Base-by-base conservation (phyloP, 2,329 filamentous ascomycete species). In the Pseudogymnoascus sp. region DNA sequence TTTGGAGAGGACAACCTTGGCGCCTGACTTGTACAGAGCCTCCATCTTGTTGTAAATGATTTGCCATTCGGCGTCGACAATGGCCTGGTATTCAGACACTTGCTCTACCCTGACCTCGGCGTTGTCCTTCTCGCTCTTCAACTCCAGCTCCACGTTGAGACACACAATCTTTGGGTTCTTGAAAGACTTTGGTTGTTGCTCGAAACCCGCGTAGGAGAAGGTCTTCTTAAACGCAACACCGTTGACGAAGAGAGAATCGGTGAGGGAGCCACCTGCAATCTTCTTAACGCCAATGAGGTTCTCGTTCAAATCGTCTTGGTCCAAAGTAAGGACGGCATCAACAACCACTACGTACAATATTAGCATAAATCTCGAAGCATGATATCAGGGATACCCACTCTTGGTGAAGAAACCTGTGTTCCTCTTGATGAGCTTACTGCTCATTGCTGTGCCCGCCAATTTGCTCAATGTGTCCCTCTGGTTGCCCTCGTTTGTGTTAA, bases 31-130 rank as follows among this genome's bases (percentile, higher is more conserved):
- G 83, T 93, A 85, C 62, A 96, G 80, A 59, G 93, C 91, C 80
- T 99, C 95, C 75, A 99, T 90, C 83, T 99, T 99, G 82, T 97
- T 93, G 86, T 89, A 97, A 77, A 99, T 99, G 75, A 99, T 99
- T 78, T 97, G 92, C 95, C 95, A 99, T 78, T 99, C 95, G 31
- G 95, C 95, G 74, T 99, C 95, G 74, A 99, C 95, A 70, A 99
- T 97, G 67, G 95, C 95, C 80, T 99, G 95, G 81, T 99, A 99
- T 79, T 99, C 95, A 19, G 93, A 96, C 61, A 99, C 95, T 77
- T 97, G 93, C 79, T 97, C 95, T 64, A 99, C 93, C 65, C 95
- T 88, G 67, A 99, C 92, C 80, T 99, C 95, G 65, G 95, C 95
- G 73, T 99, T 99, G 80, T 99, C 95, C 83, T 97, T 99, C 78